Base-by-base conservation (phyloP, 208 protist species). In the Acanthamoeba sp. region DNA sequence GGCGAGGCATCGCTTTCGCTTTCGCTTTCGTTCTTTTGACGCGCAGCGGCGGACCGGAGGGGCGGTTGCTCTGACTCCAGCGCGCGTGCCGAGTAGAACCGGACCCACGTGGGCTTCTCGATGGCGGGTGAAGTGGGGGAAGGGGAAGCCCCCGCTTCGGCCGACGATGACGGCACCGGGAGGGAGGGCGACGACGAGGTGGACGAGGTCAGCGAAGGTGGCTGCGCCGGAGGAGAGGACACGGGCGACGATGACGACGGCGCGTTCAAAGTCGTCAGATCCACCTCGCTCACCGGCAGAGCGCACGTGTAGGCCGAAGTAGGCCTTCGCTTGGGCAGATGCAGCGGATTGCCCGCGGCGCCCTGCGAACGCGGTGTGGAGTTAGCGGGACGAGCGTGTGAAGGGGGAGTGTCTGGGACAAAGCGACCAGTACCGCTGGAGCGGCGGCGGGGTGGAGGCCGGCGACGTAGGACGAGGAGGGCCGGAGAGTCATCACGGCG, bases 291-390 rank as follows among this genome's bases (percentile, higher is more conserved):
- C 18, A 22, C 22, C 34, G 69, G 69, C 2, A 78, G 29, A 7
- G 34, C 69, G 36, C 69, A 48, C 20, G 69, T 78, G 69, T 78
- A 78, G 69, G 69, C 29, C 38, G 69, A 78, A 5, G 69, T 78
- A 1, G 69, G 69, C 10, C 69, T 4, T 22, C 69, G 69, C 69
- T 78, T 78, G 2, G 69, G 18, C 36, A 78, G 69, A 32, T 78
- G 69, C 18, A 78, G 69, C 69, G 69, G 69, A 20, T 78, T 78
- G 59, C n/a, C n/a, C 2, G 18, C 22, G 1, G 16, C 55, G 6
- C 55, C 55, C 22, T 16, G 55, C 48, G 48, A 16, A 6, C 16
- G 48, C 48, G 6, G 48, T n/a, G n/a, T n/a, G n/a, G n/a, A n/a
- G n/a, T n/a, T n/a, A n/a, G n/a, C n/a, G n/a, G n/a, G n/a, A n/a